phyloP scores from a whole-genome alignment of 129 eudicot genomes.

The Escallonia rubra region DNA sequence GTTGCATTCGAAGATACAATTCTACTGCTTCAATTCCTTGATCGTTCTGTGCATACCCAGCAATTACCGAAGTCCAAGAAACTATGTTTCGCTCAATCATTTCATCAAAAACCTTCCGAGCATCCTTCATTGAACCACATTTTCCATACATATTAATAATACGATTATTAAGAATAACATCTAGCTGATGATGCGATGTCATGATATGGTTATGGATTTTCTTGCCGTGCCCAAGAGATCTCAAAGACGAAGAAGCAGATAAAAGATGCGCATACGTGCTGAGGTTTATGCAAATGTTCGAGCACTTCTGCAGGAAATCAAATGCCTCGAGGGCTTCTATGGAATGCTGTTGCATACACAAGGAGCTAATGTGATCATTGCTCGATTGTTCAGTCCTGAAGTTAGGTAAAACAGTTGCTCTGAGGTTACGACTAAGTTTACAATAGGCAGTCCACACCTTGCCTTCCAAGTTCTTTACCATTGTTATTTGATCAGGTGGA shows the following conservation, averaged over 20 bases:
- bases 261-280: constrained; percentile 32
- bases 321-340: constrained; percentile 29
- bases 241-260: constrained; percentile 34
- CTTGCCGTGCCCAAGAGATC: constrained; percentile 23
- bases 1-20: constrained; percentile 30
- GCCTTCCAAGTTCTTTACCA: constrained; percentile 15
- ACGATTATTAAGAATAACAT: constrained; percentile 34
- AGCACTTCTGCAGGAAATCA: constrained; percentile 11
- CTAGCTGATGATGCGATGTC: constrained; percentile 11
- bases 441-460: constrained; percentile 7
- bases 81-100: constrained; percentile 36
- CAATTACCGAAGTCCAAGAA: constrained; percentile 41
- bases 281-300: constrained; percentile 10
- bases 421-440: constrained; percentile 6
- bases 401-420: constrained; percentile 4
- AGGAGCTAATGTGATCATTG: constrained; percentile 27
- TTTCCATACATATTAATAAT: constrained; percentile 46
- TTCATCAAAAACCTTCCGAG: constrained; percentile 26
- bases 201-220: constrained; percentile 25
- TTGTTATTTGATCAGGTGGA: not conserved
- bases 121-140: constrained; percentile 33
- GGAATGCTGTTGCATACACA: constrained; percentile 34
- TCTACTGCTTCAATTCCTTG: constrained; percentile 25
- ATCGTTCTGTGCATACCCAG: constrained; percentile 39
- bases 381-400: constrained; percentile 20